These are phyloP conservation scores for Xerocomellus chrysenteron DNA, from an alignment of 768 basidiomycete genomes.

Conservation along the genomic window DNA sequence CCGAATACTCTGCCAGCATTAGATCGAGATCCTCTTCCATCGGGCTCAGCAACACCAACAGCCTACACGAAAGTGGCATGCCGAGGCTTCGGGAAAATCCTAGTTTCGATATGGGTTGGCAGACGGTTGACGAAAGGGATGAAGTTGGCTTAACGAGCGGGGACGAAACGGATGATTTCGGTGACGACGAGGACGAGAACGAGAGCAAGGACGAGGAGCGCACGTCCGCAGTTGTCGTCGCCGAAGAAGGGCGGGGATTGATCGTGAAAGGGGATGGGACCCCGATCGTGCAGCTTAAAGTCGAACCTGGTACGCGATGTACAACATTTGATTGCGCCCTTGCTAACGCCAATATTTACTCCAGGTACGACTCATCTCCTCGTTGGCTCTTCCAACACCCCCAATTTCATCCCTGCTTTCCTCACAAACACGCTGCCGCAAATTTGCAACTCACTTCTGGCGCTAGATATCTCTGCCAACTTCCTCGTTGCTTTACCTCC, in stretches of 20 bases:
- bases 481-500: slow-evolving; percentile 82
- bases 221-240: slow-evolving; percentile 74
- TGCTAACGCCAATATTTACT: background rate
- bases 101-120: slow-evolving; percentile 79
- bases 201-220: slow-evolving; percentile 63
- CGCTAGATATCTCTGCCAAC: slow-evolving; percentile 91
- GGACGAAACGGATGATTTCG: slow-evolving; percentile 52
- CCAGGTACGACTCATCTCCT: slow-evolving; percentile 93
- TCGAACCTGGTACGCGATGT: slow-evolving; percentile 63
- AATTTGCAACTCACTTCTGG: slow-evolving; percentile 77
- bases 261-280: slow-evolving; percentile 71
- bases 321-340: background rate
- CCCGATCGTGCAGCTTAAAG: slow-evolving; percentile 60
- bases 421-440: slow-evolving; percentile 68
- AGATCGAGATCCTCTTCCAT: slow-evolving; percentile 73
- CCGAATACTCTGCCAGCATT: slow-evolving; percentile 63
- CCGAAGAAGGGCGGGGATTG: slow-evolving; percentile 81
- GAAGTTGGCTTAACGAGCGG: slow-evolving; percentile 59
- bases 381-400: slow-evolving; percentile 76
- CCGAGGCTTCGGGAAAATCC: slow-evolving; percentile 59
- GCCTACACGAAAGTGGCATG: slow-evolving; percentile 39
- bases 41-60: slow-evolving; percentile 45
- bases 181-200: slow-evolving; percentile 47
- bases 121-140: slow-evolving; percentile 68
- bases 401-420: slow-evolving; percentile 75